Evolutionary conservation across 345 rosid species (phyloP).

Genomic region (Murraya koenigii): DNA sequence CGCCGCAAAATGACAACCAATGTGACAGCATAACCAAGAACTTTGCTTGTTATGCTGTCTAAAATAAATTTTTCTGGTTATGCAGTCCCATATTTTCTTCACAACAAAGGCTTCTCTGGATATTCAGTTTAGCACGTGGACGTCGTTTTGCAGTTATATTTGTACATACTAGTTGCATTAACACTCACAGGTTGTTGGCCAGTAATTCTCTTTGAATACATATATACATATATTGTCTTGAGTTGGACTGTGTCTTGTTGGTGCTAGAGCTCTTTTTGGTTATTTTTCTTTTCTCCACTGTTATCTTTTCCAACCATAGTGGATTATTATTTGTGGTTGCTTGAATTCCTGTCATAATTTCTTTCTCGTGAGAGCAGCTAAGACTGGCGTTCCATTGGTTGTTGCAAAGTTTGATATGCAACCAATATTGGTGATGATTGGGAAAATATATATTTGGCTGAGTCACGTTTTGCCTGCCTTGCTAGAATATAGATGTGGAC

Average conservation of each 20-base stretch:
- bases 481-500: background rate
- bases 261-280: background rate
- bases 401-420: background rate
- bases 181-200: background rate
- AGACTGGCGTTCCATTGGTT: background rate
- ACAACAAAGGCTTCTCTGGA: background rate
- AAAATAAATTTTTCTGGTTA: background rate
- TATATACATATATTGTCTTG: background rate
- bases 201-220: background rate
- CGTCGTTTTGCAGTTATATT: background rate
- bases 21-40: background rate
- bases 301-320: background rate
- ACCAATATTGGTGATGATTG: background rate
- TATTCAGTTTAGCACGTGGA: background rate
- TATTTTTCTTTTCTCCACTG: background rate
- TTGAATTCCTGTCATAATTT: background rate
- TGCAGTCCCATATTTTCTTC: background rate
- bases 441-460: background rate
- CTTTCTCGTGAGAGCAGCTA: background rate
- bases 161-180: background rate
- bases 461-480: background rate
- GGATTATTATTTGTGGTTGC: background rate
- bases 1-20: background rate
- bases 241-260: background rate
- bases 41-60: background rate